Base-by-base conservation (phyloP, 352 stramenopile genomes). In the Globisporangium splendens region DNA sequence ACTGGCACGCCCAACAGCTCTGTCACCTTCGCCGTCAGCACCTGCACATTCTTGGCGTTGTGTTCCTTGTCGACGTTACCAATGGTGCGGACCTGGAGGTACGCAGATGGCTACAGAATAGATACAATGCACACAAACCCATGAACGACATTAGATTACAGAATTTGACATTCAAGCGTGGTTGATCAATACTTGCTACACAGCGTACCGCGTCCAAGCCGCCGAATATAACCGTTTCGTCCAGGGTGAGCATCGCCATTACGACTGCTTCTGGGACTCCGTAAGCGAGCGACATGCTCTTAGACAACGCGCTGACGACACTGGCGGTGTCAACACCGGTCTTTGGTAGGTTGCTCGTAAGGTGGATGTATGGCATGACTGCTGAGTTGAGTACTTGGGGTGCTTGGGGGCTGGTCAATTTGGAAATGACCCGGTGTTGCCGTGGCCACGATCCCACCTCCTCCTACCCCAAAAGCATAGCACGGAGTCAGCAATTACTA, bases 11-110 rank as follows among this genome's bases (percentile, higher is more conserved):
- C 61, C 17, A 83, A 54, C 28, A 24, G 28, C 38, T 65, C 28
- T 1, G 59, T 51, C 13, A 64, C 50, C 7, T 42, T 41, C 12
- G 28, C 42, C 7, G 50, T 64, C 24, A 64, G 47, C n/a, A 49
- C 44, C 22, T 58, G 39, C n/a, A 59, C 62, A 0, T 59, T 72
- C 56, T 62, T 72, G 8, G 60, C 39, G 39, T 71, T 77, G 31
- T 48, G 58, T 50, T 73, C 59, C 46, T 63, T 58, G 21, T 75
- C 56, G 43, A 78, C 53, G 8, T 56, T 50, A 8, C 56, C 62
- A 35, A 67, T 70, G 56, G 54, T 70, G 38, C 66, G 69, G 15
- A 74, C 49, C 39, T 69, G 50, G 13, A 77, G 42, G 46, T 72
- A 63, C 7, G 65, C 58, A 39, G 59, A 67, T 8, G 59, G 59